Conservation (phyloP, 208 protist genomes). For the Crithidia sp. region DNA sequence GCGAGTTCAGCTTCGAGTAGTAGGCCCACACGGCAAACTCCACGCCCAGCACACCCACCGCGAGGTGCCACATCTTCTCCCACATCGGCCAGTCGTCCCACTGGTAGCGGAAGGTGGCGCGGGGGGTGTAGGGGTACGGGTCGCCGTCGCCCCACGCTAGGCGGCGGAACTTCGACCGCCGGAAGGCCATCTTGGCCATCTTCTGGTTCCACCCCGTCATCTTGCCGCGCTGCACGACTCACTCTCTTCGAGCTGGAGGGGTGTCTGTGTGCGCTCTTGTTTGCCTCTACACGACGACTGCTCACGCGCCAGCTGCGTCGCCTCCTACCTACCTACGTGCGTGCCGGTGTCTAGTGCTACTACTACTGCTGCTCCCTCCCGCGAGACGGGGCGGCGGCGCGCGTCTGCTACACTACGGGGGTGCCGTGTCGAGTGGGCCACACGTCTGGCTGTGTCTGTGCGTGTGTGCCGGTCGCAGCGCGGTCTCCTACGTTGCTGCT, state of each 20-base stretch:
- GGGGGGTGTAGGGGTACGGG: conserved; percentile 88
- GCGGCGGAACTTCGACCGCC: conserved; percentile 86
- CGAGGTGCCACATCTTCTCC: conserved; percentile 89
- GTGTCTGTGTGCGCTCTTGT: too few relatives aligned
- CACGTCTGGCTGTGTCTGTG: background rate
- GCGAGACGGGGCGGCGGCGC: background rate
- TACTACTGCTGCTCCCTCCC: background rate
- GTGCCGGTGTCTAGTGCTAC: background rate
- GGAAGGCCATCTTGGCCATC: conserved; percentile 92
- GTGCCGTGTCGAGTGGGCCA: background rate
- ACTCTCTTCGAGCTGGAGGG: too few relatives aligned
- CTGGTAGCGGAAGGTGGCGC: conserved; percentile 91
- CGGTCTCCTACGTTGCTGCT: too few relatives aligned
- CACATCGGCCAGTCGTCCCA: conserved; percentile 92
- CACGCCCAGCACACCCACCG: conserved; percentile 56
- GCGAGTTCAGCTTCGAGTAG: conserved; percentile 85
- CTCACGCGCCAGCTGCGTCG: background rate
- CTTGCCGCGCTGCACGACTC: too few relatives aligned
- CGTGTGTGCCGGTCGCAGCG: too few relatives aligned
- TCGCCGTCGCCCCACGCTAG: conserved; percentile 90
- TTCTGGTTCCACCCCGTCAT: conserved; percentile 90
- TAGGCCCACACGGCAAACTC: conserved; percentile 85
- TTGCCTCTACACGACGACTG: background rate
- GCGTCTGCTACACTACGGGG: background rate
- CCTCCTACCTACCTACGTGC: background rate